These are phyloP conservation scores for Teunomyces stri DNA, from an alignment of 805 yeast genomes.

Conservation along the genomic window DNA sequence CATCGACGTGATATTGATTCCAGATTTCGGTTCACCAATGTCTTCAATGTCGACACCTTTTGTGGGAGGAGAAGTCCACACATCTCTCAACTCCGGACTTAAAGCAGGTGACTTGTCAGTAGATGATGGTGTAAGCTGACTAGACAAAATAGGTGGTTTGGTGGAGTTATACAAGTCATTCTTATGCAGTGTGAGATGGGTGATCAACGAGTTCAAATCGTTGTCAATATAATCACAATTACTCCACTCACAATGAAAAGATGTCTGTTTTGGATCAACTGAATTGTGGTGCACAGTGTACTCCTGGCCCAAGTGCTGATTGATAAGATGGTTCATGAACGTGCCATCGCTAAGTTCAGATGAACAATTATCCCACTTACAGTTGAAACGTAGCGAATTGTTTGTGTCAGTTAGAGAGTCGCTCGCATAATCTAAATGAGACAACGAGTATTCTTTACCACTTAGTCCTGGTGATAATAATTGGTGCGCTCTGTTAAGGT, in stretches of 20 bases:
- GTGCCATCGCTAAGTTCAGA: conserved; percentile 34
- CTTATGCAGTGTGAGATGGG: conserved; percentile 47
- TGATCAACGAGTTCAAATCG: conserved; percentile 52
- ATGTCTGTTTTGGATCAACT: conserved; percentile 7
- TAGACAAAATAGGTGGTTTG: conserved; percentile 3
- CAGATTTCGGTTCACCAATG: background rate
- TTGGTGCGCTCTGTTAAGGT: background rate
- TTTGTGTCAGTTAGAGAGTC: background rate
- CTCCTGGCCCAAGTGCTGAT: conserved; percentile 51
- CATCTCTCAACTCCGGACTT: background rate
- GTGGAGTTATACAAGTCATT: conserved; percentile 1
- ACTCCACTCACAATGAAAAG: conserved; percentile 69
- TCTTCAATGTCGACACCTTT: background rate
- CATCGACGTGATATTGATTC: conserved; percentile 32
- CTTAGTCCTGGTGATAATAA: background rate
- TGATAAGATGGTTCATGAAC: conserved; percentile 35
- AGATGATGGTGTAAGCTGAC: conserved; percentile 10
- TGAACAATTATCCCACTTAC: conserved; percentile 71
- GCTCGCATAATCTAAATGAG: background rate
- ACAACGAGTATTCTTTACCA: background rate
- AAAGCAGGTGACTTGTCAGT: conserved; percentile 10
- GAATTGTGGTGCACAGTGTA: conserved; percentile 24
- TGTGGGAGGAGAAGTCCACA: background rate
- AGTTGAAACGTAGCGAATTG: conserved; percentile 21
- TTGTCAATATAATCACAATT: conserved; percentile 60